A percentile compares a stretch with the other conserved stretches of the same genome.
Conservation (phyloP, 2,329 filamentous ascomycete species). For the Fusarium sp. region DNA sequence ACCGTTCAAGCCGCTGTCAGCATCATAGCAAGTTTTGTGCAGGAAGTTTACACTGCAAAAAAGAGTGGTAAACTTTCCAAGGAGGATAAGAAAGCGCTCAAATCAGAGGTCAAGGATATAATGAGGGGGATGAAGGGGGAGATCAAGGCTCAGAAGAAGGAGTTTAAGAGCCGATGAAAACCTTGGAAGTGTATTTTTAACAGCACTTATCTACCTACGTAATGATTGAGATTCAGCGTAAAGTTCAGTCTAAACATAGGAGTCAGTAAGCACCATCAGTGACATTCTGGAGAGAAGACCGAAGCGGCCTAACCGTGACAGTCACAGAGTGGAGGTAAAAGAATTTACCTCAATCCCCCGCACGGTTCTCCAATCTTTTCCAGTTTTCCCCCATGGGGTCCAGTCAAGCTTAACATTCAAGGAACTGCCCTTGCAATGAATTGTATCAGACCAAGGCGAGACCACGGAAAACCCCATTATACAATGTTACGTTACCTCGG, state of each 20-base stretch:
- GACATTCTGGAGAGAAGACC: conserved; percentile 8
- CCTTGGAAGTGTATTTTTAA: too few relatives aligned
- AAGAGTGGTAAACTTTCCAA: conserved; percentile 28
- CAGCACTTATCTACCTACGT: too few relatives aligned
- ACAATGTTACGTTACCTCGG: conserved; percentile 4
- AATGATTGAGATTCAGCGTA: too few relatives aligned
- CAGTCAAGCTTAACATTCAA: background rate
- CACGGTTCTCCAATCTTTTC: conserved; percentile 13
- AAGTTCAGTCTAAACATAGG: background rate
- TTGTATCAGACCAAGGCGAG: background rate
- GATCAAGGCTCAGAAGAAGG: conserved; percentile 2
- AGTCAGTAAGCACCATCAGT: background rate
- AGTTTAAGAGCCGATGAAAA: conserved; percentile 6
- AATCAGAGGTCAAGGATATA: conserved; percentile 27
- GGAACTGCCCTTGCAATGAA: background rate
- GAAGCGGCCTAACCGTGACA: background rate
- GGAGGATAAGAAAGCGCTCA: conserved; percentile 32
- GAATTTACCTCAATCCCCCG: conserved; percentile 9
- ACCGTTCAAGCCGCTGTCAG: conserved; percentile 11
- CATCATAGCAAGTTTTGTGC: conserved; percentile 8
- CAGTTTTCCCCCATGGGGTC: conserved; percentile 4
- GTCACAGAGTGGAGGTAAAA: background rate
- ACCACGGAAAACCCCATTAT: background rate
- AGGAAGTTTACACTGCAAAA: conserved; percentile 22
- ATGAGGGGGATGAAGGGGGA: conserved; percentile 16